Evolutionary conservation across 2,329 filamentous ascomycete genomes (phyloP), one percentile per base, ranked within the genome.

Genomic region (Phyllachora maydis): DNA sequence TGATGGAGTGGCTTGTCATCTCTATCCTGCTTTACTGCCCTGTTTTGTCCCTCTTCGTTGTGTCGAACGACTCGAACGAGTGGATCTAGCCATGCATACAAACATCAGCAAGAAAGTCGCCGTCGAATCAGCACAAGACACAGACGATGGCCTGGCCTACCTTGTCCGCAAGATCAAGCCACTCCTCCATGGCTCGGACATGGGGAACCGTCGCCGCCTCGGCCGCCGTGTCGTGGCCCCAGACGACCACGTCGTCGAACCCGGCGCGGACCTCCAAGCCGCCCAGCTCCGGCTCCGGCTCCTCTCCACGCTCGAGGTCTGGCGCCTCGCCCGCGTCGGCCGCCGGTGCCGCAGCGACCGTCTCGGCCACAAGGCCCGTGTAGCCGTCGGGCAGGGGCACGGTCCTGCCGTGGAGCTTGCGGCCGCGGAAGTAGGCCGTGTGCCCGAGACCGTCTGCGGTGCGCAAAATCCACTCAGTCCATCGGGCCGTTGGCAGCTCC

Each of bases 241-340:
- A 95, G n/a, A 92, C 59, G 3, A 79, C 49, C 23, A 92, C 43
- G 26, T 75, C 57, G 5, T 81, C 66, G 40, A 93, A 93, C 10
- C 56, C 56, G 2, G 67, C 69, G 11, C 69, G 54, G 20, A 65
- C 53, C 23, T 75, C 59, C 34, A 85, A 49, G 11, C 54, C 55
- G 7, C 66, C 60, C 2, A 62, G 54, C 13, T 62, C 54, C 8
- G 51, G 43, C 6, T 40, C 36, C 19, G 50, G 38, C 10, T 53
- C 50, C 3, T 56, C 50, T n/a, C n/a, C n/a, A n/a, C n/a, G n/a
- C 2, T 52, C 49, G 10, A 59, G 47, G 7, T 56, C 54, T 3
- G 47, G 38, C 2, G 52, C 41, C 3, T 57, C 54, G 4, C 45
- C 43, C 25, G 28, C 30, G 3, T 42, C 34, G 21, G 34, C 27